Base-by-base conservation (phyloP, 2,329 filamentous ascomycete genomes). In the Pleoardoris graminearum region DNA sequence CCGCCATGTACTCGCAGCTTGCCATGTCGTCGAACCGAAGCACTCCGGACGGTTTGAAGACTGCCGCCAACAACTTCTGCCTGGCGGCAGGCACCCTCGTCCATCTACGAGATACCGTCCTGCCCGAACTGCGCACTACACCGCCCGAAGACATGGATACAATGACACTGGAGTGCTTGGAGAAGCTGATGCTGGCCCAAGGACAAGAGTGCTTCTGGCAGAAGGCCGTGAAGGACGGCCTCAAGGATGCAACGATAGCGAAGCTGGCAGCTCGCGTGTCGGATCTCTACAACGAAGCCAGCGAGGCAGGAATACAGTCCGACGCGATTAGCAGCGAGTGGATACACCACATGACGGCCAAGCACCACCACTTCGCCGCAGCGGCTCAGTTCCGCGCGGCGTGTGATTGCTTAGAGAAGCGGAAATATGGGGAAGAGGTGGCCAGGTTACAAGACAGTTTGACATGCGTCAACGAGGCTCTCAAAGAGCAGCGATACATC, bases 141-240 rank as follows among this genome's bases (percentile, higher is more conserved):
- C 90, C 92, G 0, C 92, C 94, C 1, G 94, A 97, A 69, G 94
- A 99, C 69, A 96, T 99, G 91, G 94, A 99, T 65, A 82, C 85
- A 45, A 83, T 89, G 66, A 97, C 92, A 0, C 79, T 99, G 42
- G 89, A 93, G 64, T 90, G 90, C 47, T 76, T 97, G 39, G 84
- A 89, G 62, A 85, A 93, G 70, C 80, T 99, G 25, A 85, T 96
- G 71, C 81, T 99, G 8, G 93, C 92, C 1, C 91, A 99, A 71
- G 92, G 89, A 23, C 94, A 99, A 69, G 94, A 99, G 76, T 97
- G 92, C 70, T 97, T 94, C 74, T 99, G 94, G 94, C 89, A 94
- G 63, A 97, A 96, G 71, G 93, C 94, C 0, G 92, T 96, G 53
- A 92, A 95, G 78, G 93, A 97, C 69, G 86, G 87, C 21, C 85